Percentiles rank a stretch among this genome's conserved stretches.
These are phyloP conservation scores for Penicillium simplicissimum DNA, from an alignment of 495 filamentous ascomycete genomes.

Conservation along the genomic window DNA sequence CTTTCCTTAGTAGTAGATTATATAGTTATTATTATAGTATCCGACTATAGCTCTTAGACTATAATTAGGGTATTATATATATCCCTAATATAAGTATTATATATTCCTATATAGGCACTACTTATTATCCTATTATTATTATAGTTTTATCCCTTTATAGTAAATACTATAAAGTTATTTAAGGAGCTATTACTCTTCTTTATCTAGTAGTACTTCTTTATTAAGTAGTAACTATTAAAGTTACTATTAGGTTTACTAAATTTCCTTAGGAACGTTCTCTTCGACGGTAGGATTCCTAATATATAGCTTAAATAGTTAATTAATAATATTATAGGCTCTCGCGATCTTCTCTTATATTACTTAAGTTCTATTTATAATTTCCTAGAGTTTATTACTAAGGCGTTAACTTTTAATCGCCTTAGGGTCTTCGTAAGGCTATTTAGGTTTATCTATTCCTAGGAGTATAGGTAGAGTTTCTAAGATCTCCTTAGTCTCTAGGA, in stretches of 20 bases:
- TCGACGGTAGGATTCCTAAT: too few relatives aligned
- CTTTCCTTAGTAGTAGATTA: background rate
- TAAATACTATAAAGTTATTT: too few relatives aligned
- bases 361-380: too few relatives aligned
- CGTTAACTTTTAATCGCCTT: too few relatives aligned
- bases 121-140: background rate
- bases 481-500: background rate
- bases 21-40: background rate
- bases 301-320: too few relatives aligned
- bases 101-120: background rate
- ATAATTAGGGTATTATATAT: background rate
- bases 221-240: too few relatives aligned
- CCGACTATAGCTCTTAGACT: background rate
- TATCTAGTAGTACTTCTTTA: too few relatives aligned
- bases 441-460: background rate
- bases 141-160: too few relatives aligned
- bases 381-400: background rate
- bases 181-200: background rate
- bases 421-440: constrained; percentile 24
- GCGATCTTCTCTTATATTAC: too few relatives aligned
- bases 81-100: background rate
- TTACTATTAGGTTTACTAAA: too few relatives aligned
- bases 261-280: too few relatives aligned
- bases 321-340: too few relatives aligned
- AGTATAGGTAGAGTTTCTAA: background rate